phyloP scores from a whole-genome alignment of 148 eudicot species.

The Mesembryanthemum crystallinum region DNA sequence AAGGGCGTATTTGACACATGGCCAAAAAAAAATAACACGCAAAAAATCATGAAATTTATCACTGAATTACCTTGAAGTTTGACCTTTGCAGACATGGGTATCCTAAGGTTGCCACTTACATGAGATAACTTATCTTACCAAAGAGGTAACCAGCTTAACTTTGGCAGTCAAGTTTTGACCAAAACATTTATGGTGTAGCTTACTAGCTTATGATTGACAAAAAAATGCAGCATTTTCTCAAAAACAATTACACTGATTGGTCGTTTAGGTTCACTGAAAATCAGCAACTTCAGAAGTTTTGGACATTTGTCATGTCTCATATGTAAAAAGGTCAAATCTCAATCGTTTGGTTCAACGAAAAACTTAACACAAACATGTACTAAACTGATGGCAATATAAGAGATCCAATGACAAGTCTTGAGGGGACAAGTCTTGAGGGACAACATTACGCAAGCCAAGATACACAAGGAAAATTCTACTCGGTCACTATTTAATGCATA shows the following conservation, averaged over 20 bases:
- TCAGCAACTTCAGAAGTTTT: not conserved
- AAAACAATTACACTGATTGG: not conserved
- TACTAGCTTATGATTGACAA: not conserved
- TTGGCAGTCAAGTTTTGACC: not conserved
- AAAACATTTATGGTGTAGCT: not conserved
- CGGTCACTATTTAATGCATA: too few species aligned
- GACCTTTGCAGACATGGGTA: too few species aligned
- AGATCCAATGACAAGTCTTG: not conserved
- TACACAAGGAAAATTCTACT: not conserved
- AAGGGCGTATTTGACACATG: too few species aligned
- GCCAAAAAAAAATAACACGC: too few species aligned
- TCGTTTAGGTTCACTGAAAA: not conserved
- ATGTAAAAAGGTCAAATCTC: not conserved
- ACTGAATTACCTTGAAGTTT: too few species aligned
- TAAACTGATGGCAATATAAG: not conserved
- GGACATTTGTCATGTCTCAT: not conserved
- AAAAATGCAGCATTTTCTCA: not conserved
- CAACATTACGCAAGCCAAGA: not conserved
- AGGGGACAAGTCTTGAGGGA: not conserved
- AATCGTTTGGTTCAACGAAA: not conserved
- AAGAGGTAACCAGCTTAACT: not conserved
- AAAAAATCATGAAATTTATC: too few species aligned
- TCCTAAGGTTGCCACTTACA: not conserved
- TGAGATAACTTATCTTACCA: not conserved
- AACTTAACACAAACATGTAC: not conserved